Base-by-base conservation (phyloP, 2,329 filamentous ascomycete species). In the Fusarium praegraminearum region DNA sequence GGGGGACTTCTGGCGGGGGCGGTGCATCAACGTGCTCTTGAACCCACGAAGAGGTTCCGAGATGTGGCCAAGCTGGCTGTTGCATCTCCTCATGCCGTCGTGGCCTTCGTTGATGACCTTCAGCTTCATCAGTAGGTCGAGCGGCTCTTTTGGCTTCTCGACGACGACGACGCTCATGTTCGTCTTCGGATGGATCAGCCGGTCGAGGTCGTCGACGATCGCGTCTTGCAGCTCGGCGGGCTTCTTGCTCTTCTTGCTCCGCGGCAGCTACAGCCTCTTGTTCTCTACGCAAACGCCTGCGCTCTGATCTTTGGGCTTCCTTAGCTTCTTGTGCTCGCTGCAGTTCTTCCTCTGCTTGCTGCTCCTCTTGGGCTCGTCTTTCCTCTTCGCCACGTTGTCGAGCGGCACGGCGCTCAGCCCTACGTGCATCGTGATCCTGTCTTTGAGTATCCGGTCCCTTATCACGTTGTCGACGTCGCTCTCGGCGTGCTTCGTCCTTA, bases 1-100 rank as follows among this genome's bases (percentile, higher is more conserved):
- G 79, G 45, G 72, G 71, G 40, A 80, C 53, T 0, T 83, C 82
- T 1, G 86, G 87, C 3, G 88, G 87, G 4, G 87, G 87, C 3
- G 86, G 86, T 5, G 87, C 87, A 70, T 89, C 88, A 3, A 85
- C 87, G 70, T 89, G 85, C 15, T 90, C 87, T 76, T 89, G 89
- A 7, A 90, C 88, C 89, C 89, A 90, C 0, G 87, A 90, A 11
- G 86, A 87, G 0, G 88, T 90, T 28, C 88, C 88, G 9, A 86
- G 89, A 74, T 89, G 86, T 20, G 88, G 88, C 88, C 88, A 90
- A 12, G 80, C 81, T 11, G 82, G 67, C 10, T 80, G 57, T 24
- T 79, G 57, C 41, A 57, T 72, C 41, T 78, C 75, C 26, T 76
- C 81, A 32, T 78, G 76, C 16, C 75, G 77, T 16, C 80, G 78